Percentiles rank a stretch among this genome's conserved stretches.
These are phyloP conservation scores for Exophiala bonariae DNA, from an alignment of 2,329 filamentous ascomycete species.

Conservation along the genomic window DNA sequence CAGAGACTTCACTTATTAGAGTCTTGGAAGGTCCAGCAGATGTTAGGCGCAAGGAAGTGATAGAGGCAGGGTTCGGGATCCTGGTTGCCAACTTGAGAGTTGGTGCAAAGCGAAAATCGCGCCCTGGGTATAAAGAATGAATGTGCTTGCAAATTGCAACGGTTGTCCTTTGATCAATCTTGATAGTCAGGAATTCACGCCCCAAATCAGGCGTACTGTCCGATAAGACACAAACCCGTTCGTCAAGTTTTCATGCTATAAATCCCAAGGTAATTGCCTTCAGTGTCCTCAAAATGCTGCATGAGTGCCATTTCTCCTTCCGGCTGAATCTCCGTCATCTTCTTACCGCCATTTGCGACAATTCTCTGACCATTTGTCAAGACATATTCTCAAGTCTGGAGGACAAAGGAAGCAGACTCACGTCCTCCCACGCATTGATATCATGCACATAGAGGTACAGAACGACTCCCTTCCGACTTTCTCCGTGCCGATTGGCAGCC, in stretches of 20 bases:
- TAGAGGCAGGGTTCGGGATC: too few relatives aligned
- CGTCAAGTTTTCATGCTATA: conserved; percentile 19
- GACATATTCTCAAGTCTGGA: background rate
- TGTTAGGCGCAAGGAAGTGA: too few relatives aligned
- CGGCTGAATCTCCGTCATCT: conserved; percentile 18
- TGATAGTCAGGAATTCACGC: too few relatives aligned
- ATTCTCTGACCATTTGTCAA: conserved; percentile 14
- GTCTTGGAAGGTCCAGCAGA: too few relatives aligned
- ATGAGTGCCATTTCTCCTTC: conserved; percentile 24
- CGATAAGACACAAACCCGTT: too few relatives aligned
- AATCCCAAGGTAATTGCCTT: conserved; percentile 29
- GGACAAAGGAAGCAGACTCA: conserved; percentile 7
- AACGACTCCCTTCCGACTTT: conserved; percentile 18
- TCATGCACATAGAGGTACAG: conserved; percentile 28
- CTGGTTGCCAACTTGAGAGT: too few relatives aligned
- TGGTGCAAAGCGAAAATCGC: too few relatives aligned
- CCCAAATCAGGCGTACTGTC: too few relatives aligned
- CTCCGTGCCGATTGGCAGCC: conserved; percentile 5
- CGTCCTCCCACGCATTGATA: conserved; percentile 20
- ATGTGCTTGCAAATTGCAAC: too few relatives aligned
- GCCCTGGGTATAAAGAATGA: too few relatives aligned
- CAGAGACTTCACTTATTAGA: conserved; percentile 4
- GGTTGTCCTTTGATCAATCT: too few relatives aligned
- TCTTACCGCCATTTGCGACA: conserved; percentile 23
- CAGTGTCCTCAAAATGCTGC: conserved; percentile 27